Conservation (phyloP, 176 grass and related monocot genomes). For the Juncus inflexus region DNA sequence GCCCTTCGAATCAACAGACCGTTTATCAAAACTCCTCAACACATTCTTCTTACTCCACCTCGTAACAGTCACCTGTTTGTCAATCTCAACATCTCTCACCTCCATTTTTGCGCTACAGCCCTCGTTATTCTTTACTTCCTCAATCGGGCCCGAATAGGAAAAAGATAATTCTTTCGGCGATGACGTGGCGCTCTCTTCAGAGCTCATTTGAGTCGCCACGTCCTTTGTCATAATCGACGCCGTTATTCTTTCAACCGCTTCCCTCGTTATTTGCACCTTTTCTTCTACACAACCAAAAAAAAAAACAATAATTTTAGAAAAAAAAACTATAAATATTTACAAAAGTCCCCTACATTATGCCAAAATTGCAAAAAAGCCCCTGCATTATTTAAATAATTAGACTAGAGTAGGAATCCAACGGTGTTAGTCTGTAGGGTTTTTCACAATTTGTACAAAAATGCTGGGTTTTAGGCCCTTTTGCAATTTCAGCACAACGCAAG, state of each 20-base stretch:
- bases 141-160: slow-evolving; percentile 55
- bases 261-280: slow-evolving; percentile 34
- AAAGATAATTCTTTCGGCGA: slow-evolving; percentile 61
- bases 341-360: background rate
- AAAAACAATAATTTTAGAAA: slow-evolving; percentile 9
- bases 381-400: background rate
- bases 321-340: slow-evolving; percentile 1
- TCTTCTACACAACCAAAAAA: slow-evolving; percentile 47
- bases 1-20: slow-evolving; percentile 70
- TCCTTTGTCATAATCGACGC: slow-evolving; percentile 67
- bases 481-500: too few species aligned
- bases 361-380: background rate
- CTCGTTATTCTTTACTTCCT: slow-evolving; percentile 44
- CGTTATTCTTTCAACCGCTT: slow-evolving; percentile 47
- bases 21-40: slow-evolving; percentile 61
- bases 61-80: slow-evolving; percentile 89
- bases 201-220: slow-evolving; percentile 92
- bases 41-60: slow-evolving; percentile 90
- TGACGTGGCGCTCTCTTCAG: slow-evolving; percentile 59
- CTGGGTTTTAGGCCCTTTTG: too few species aligned
- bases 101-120: slow-evolving; percentile 46
- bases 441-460: too few species aligned
- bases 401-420: too few species aligned
- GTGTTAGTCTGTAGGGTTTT: too few species aligned
- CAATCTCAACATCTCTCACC: slow-evolving; percentile 90